phyloP scores from a whole-genome alignment of 2,329 filamentous ascomycete genomes.

The Sclerotinia trifoliorum region DNA sequence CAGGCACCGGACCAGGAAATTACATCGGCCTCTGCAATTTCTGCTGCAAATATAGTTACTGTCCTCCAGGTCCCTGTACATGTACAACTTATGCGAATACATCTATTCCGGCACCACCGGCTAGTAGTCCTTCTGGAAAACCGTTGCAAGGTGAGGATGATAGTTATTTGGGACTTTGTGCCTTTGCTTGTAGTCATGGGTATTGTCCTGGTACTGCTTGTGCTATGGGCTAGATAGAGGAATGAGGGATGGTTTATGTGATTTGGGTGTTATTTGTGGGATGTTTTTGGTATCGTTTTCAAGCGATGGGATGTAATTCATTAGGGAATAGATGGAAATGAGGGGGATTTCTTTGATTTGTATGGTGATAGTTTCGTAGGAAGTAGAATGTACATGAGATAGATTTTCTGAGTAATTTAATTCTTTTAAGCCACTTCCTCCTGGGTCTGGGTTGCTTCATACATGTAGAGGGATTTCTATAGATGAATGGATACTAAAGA shows the following conservation, averaged over 20 bases:
- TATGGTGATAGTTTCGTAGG: background rate
- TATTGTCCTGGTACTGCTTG: conserved; percentile 37
- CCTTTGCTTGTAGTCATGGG: conserved; percentile 47
- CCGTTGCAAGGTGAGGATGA: conserved; percentile 40
- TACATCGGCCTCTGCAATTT: conserved; percentile 43
- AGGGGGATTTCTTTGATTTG: background rate
- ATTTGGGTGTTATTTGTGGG: too few species aligned
- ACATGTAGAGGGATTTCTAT: background rate
- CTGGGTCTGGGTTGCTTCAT: too few species aligned
- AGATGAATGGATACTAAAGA: background rate
- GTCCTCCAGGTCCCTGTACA: conserved; percentile 32
- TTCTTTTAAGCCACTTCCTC: too few species aligned
- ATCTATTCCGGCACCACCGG: conserved; percentile 28
- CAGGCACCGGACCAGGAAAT: conserved; percentile 39
- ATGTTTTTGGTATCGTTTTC: too few species aligned
- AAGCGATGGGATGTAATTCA: too few species aligned
- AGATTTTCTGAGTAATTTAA: too few species aligned
- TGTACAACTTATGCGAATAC: conserved; percentile 29
- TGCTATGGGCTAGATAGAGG: conserved; percentile 12
- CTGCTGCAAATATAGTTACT: conserved; percentile 33
- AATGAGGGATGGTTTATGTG: too few species aligned
- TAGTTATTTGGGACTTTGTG: conserved; percentile 48
- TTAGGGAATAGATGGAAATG: too few species aligned
- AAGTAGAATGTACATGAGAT: background rate
- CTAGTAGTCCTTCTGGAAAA: conserved; percentile 39